These are phyloP conservation scores for Colletotrichum camelliae DNA, from an alignment of 2,329 filamentous ascomycete genomes.

Conservation along the genomic window DNA sequence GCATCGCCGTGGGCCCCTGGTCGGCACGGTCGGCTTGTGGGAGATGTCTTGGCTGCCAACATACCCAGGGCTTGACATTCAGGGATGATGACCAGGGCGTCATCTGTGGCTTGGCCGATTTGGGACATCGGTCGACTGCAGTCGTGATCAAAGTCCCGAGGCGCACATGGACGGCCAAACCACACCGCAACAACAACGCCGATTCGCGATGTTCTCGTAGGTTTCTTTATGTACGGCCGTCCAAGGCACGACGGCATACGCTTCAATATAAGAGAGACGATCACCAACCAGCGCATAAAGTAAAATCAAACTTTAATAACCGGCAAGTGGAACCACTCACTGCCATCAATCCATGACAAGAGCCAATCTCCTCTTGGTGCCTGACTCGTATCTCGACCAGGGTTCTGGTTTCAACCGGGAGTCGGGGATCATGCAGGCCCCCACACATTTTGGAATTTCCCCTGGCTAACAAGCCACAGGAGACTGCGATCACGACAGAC, in stretches of 20 bases:
- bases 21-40: conserved; percentile 17
- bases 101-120: neutral
- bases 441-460: conserved; percentile 2
- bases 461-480: conserved; percentile 1
- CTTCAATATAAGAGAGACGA: conserved; percentile 8
- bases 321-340: conserved; percentile 16
- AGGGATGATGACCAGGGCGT: neutral
- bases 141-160: neutral
- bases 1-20: conserved; percentile 1
- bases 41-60: neutral
- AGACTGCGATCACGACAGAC: conserved; percentile 14
- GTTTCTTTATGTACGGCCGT: neutral
- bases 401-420: conserved; percentile 17
- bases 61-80: neutral
- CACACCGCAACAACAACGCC: neutral
- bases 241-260: neutral
- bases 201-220: neutral
- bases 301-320: conserved; percentile 19
- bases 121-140: neutral
- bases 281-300: conserved; percentile 17
- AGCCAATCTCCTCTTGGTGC: conserved; percentile 8
- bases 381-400: conserved; percentile 17
- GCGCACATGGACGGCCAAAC: neutral
- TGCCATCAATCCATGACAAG: neutral
- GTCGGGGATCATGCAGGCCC: neutral